Evolutionary conservation across 2,329 filamentous ascomycete genomes (phyloP), one percentile per base, ranked within the genome.

Genomic region (Dothideomycetes sp.): DNA sequence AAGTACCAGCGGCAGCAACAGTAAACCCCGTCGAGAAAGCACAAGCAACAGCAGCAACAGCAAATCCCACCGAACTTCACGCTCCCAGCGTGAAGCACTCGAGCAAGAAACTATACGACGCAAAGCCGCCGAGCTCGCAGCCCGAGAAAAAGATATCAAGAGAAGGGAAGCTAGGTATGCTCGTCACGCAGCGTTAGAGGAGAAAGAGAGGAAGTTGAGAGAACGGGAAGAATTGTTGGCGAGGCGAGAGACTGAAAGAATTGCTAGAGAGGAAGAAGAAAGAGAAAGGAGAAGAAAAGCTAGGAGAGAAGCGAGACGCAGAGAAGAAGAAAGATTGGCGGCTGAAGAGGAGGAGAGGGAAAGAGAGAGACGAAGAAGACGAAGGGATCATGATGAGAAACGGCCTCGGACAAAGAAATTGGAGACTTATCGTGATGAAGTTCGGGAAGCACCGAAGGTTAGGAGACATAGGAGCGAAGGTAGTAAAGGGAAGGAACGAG

Each of bases 81-180:
- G 37, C 8, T 16, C 16, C 7, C 13, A 13, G 1, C 8, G 17
- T 3, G 37, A 40, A 32, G 15, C 16, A 6, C 28, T 20, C 15
- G 40, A 42, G 25, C 18, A 24, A 22, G 33, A 29, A 13, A 19
- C 27, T 4, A 9, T 43, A 5, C 24, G 19, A 27, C 40, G 40
- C 13, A 32, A 19, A 5, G 28, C 27, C 4, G 27, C 20, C 5
- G 33, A 31, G 4, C 33, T 43, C 19, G 40, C 32, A 13, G 33
- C 25, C 11, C 32, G 28, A 10, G 40, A 43, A 27, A 16, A 30
- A 11, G 27, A 32, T 19, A 12, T 37, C 2, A 25, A 18, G 6
- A 25, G 27, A 1, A 30, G 16, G 7, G 25, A 36, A 13, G 28
- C 13, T 5, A 15, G 19, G 10, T 17, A 22, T 1, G 12, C 19